Percentiles rank a stretch among this genome's conserved stretches.
These are phyloP conservation scores for Gentiana macrophylla DNA, from an alignment of 257 asterid genomes.

Conservation along the genomic window DNA sequence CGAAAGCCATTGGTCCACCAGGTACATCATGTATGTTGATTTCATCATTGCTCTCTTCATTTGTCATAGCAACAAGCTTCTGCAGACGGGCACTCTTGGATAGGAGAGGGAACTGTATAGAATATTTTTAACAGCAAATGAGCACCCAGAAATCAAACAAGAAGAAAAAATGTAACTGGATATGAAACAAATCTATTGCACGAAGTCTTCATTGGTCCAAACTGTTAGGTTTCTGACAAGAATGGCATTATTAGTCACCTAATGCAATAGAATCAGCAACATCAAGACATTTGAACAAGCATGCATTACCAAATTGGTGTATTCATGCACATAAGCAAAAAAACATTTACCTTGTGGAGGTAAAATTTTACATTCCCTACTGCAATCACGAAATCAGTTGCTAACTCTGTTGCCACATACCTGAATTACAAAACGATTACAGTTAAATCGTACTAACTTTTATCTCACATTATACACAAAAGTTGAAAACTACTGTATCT, in stretches of 20 bases:
- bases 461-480: background rate
- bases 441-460: background rate
- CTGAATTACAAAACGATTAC: slow-evolving; percentile 15
- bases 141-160: background rate
- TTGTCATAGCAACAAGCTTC: slow-evolving; percentile 34
- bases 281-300: too few relatives aligned
- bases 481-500: background rate
- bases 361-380: slow-evolving; percentile 38
- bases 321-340: background rate
- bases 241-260: too few relatives aligned
- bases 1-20: slow-evolving; percentile 81
- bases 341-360: slow-evolving; percentile 38
- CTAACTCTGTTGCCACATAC: slow-evolving; percentile 41
- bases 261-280: too few relatives aligned
- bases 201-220: too few relatives aligned
- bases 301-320: too few relatives aligned
- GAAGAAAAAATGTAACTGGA: too few relatives aligned
- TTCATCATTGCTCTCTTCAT: slow-evolving; percentile 34
- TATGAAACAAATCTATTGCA: too few relatives aligned
- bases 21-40: slow-evolving; percentile 53
- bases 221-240: too few relatives aligned
- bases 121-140: background rate
- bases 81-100: slow-evolving; percentile 63
- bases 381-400: slow-evolving; percentile 28
- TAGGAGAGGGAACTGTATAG: slow-evolving; percentile 65